Evolutionary conservation across 1,284 basidiomycete species (phyloP), one percentile per base, ranked within the genome.

Genomic region (Mycena citricolor): DNA sequence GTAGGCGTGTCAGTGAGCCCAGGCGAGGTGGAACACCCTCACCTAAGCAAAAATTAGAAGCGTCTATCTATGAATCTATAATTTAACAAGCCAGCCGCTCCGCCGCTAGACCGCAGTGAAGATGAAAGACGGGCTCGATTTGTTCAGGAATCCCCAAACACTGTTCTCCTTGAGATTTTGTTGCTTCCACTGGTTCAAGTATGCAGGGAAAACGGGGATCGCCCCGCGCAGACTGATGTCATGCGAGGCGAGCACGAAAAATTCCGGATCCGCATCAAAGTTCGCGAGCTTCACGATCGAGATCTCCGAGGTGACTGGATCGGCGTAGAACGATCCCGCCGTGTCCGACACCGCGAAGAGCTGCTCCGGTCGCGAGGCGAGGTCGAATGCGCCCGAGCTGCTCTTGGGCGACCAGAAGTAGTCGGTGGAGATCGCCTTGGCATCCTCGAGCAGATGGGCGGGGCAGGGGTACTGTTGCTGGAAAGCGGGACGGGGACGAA

Each of bases 121-220:
- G 6, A 32, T 14, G 28, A 51, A 57, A 3, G 51, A 54, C 4
- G 24, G 32, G 13, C 52, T 57, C 10, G 23, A 33, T 8, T 51
- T 42, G 6, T 57, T 50, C 32, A 59, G 21, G 30, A 58, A 57
- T n/a, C 35, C 26, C 58, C 57, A 59, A 6, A 36, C 38, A 11
- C 34, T 40, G 39, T 44, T 44, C 21, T 49, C 42, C 38, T 59
- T 59, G 48, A 57, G 49, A 7, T 49, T 51, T 17, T 35, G 28
- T 23, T 38, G 34, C 40, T 59, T 51, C 57, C 58, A 59, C 1
- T 28, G 30, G 34, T 51, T 48, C 12, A 57, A 17, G 7, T 39
- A 55, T 23, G 31, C 45, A 4, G 58, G 53, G 35, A 54, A 57
- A 23, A 44, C 42, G 17, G 44, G 47, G 12, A 49, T 21, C 0